Base-by-base conservation (phyloP, 805 yeast species). In the Kodamaea nitidulidarum region DNA sequence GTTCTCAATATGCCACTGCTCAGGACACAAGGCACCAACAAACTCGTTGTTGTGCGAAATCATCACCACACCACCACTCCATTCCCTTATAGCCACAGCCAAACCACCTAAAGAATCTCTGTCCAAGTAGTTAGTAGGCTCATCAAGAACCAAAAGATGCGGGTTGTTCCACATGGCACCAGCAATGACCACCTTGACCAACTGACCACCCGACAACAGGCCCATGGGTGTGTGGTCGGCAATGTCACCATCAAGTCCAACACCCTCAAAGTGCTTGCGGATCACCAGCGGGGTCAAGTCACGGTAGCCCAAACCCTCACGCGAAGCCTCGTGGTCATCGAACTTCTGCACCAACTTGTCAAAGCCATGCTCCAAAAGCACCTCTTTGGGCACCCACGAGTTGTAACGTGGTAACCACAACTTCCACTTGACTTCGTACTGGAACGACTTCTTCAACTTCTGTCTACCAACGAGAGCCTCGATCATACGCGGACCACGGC, bases 81-180 rank as follows among this genome's bases (percentile, higher is more conserved):
- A 91, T 62, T 91, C 97, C 66, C 97, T 82, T 58, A 91, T 93
- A 36, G 98, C 98, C 54, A 91, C 80, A 20, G 98, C 98, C 51
- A 91, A 75, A 35, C 97, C 98, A 64, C 98, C 98, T 46, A 91
- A 75, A 17, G 98, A 90, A 63, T 91, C 98, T 74, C 98, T 84
- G 67, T 91, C 98, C 68, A 91, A 74, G 73, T 93, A 91, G 71
- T 91, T 91, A 56, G 98, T 91, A 61, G 98, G 98, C 77, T 91
- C 98, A 67, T 91, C 98, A 45, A 91, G 75, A 31, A 91, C 98
- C 48, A 91, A 76, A 64, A 91, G 77, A 65, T 91, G 98, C 14
- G 98, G 98, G 61, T 91, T 93, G 69, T 93, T 91, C 98, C 98
- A 91, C 93, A 91, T 91, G 48, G 98, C 97, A 67, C 98, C 98